Percentiles rank a stretch among this genome's conserved stretches.
These are phyloP conservation scores for Mortierella hygrophila DNA, from an alignment of 192 early-diverging fungal genomes.

Conservation along the genomic window DNA sequence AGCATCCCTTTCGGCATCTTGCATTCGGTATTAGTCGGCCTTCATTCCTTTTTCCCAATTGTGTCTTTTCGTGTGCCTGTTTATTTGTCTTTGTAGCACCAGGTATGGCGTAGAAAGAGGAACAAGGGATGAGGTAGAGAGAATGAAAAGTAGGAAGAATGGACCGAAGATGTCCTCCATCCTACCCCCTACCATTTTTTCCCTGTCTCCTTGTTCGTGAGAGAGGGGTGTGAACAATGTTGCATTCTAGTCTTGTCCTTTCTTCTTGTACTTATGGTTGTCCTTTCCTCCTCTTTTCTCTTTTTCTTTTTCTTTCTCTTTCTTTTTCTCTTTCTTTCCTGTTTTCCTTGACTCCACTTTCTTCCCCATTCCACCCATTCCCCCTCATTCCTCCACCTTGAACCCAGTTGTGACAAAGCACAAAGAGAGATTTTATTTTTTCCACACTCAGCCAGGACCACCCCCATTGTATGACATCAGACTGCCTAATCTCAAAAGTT, in stretches of 20 bases:
- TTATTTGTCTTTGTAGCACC: background rate
- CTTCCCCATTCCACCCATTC: background rate
- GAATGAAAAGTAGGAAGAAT: background rate
- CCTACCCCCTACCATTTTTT: background rate
- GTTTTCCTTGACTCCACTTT: background rate
- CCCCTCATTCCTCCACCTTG: background rate
- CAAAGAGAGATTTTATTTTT: background rate
- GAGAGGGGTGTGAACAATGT: background rate
- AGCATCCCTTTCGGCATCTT: background rate
- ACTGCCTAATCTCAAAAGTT: conserved; percentile 11
- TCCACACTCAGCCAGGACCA: background rate
- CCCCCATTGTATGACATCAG: conserved; percentile 14
- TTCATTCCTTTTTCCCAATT: background rate
- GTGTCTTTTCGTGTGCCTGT: background rate
- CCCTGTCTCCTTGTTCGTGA: no score
- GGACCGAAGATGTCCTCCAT: background rate
- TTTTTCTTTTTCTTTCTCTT: background rate
- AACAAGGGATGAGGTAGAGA: background rate
- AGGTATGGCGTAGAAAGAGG: background rate
- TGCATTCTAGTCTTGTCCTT: background rate
- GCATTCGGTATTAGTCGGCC: background rate
- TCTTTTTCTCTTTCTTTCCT: background rate
- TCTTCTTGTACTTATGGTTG: background rate
- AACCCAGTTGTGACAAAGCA: background rate
- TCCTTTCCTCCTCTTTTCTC: background rate